Percentiles rank a stretch among this genome's conserved stretches.
Evolutionary conservation across 768 basidiomycete species (phyloP).

Genomic region (Amanita rimosa): DNA sequence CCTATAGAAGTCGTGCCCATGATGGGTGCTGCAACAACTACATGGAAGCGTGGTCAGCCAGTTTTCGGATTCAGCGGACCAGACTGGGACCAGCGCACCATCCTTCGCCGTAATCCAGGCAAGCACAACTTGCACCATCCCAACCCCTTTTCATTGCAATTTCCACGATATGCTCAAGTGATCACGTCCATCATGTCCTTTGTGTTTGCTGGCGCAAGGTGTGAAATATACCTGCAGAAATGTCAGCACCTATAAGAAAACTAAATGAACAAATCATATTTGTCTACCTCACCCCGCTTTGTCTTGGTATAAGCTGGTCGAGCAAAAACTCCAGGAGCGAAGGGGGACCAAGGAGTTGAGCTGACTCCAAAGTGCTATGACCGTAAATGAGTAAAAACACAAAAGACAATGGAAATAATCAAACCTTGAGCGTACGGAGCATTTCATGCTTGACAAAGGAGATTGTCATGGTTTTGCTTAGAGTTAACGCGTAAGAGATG

Average conservation of each 20-base stretch:
- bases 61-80: too few relatives aligned
- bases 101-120: too few relatives aligned
- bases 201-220: neutral
- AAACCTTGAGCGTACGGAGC: too few relatives aligned
- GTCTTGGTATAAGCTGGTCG: constrained; percentile 26
- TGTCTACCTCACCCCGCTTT: neutral
- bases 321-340: constrained; percentile 40
- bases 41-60: neutral
- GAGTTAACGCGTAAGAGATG: too few relatives aligned
- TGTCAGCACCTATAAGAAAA: neutral
- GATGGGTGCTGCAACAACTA: constrained; percentile 45
- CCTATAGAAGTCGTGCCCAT: constrained; percentile 41
- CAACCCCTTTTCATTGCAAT: too few relatives aligned
- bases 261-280: neutral
- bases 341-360: constrained; percentile 48
- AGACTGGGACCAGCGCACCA: too few relatives aligned
- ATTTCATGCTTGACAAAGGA: too few relatives aligned
- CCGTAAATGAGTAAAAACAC: too few relatives aligned
- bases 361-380: constrained; percentile 36
- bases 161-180: too few relatives aligned
- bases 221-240: neutral
- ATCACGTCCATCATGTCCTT: neutral
- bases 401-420: too few relatives aligned
- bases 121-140: too few relatives aligned
- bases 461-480: too few relatives aligned